phyloP scores from a whole-genome alignment of 2,329 filamentous ascomycete species.

The Arthroderma sp. region DNA sequence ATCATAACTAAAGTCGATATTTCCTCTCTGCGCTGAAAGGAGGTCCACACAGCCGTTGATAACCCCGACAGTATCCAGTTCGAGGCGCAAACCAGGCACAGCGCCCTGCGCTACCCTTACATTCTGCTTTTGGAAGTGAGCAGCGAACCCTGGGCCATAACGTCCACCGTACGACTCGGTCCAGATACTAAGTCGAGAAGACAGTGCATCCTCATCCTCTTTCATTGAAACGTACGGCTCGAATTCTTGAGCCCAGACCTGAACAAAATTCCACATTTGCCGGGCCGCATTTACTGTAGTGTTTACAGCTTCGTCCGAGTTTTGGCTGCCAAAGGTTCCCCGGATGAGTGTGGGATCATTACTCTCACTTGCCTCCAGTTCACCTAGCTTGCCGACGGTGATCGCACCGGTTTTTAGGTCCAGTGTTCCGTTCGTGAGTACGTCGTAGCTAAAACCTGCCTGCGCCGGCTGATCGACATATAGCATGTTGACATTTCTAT shows the following conservation, averaged over 20 bases:
- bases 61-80: slow-evolving; percentile 42
- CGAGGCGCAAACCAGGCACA: slow-evolving; percentile 25
- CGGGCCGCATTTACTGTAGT: slow-evolving; percentile 40
- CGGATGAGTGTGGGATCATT: neutral
- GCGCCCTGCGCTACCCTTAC: slow-evolving; percentile 20
- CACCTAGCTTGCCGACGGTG: neutral
- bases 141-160: slow-evolving; percentile 30
- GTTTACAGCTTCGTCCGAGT: slow-evolving; percentile 27
- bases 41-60: slow-evolving; percentile 52
- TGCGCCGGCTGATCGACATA: slow-evolving; percentile 52
- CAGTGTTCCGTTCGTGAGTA: neutral
- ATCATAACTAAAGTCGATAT: slow-evolving; percentile 42
- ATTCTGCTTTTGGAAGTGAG: slow-evolving; percentile 31
- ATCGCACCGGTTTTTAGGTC: slow-evolving; percentile 2
- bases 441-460: slow-evolving; percentile 40
- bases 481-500: slow-evolving; percentile 49
- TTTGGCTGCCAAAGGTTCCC: neutral
- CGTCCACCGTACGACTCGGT: slow-evolving; percentile 34
- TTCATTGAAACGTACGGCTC: slow-evolving; percentile 26
- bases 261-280: slow-evolving; percentile 46
- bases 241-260: slow-evolving; percentile 50
- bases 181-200: slow-evolving; percentile 25
- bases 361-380: neutral
- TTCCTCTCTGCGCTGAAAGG: slow-evolving; percentile 37
- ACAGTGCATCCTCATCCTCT: slow-evolving; percentile 36